Evolutionary conservation across 176 grass and related monocot species (phyloP).

Genomic region (Saccharum spontaneum): DNA sequence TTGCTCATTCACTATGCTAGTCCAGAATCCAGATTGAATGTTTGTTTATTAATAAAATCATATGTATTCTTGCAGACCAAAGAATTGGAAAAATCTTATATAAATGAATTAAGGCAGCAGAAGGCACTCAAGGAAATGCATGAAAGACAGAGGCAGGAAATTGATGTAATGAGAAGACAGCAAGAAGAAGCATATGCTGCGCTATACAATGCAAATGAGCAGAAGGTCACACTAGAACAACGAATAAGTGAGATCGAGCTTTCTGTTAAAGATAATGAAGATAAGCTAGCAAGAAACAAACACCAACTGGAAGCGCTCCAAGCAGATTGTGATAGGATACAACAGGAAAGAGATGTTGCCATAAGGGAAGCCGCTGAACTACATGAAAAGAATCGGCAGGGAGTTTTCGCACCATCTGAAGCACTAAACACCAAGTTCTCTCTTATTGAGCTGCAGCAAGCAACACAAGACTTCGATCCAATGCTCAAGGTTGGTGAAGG

Average conservation of each 20-base stretch:
- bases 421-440: slow-evolving; percentile 53
- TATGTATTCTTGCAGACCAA: background rate
- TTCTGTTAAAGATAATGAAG: slow-evolving; percentile 40
- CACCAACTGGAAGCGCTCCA: slow-evolving; percentile 35
- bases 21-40: background rate
- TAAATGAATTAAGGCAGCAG: background rate
- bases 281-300: slow-evolving; percentile 30
- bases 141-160: slow-evolving; percentile 9
- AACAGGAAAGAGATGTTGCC: slow-evolving; percentile 37
- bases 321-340: slow-evolving; percentile 36
- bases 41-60: background rate
- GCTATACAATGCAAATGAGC: slow-evolving; percentile 1
- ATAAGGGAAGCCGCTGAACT: slow-evolving; percentile 36
- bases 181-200: slow-evolving; percentile 12
- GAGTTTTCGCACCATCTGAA: background rate
- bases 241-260: slow-evolving; percentile 26
- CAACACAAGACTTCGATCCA: slow-evolving; percentile 41
- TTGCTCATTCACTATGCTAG: background rate
- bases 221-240: slow-evolving; percentile 8
- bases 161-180: slow-evolving; percentile 3
- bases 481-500: slow-evolving; percentile 55
- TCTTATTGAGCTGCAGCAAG: slow-evolving; percentile 43
- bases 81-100: slow-evolving; percentile 15
- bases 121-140: background rate
- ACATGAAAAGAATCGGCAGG: slow-evolving; percentile 21